Evolutionary conservation across 2,329 filamentous ascomycete species (phyloP).

Genomic region (Hypoxylon sp.): DNA sequence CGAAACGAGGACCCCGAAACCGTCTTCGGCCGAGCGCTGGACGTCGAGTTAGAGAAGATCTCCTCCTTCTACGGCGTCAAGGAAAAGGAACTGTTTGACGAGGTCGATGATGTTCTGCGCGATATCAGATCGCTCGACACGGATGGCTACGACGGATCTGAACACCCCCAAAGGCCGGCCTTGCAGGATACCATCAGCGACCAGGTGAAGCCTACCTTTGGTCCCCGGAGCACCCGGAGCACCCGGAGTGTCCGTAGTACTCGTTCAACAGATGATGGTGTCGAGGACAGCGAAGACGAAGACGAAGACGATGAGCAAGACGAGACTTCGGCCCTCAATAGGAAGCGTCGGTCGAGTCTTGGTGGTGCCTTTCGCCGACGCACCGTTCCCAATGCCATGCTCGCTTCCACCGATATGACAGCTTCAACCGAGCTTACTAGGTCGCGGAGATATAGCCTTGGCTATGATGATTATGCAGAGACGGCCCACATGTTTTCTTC

Average conservation of each 20-base stretch:
- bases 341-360: constrained; percentile 58
- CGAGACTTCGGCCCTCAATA: constrained; percentile 68
- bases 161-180: constrained; percentile 48
- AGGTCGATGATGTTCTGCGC: constrained; percentile 80
- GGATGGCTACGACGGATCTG: constrained; percentile 63
- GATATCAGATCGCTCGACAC: constrained; percentile 79
- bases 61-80: constrained; percentile 91
- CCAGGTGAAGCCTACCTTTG: constrained; percentile 57
- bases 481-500: constrained; percentile 76
- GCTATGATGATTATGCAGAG: constrained; percentile 84
- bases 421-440: constrained; percentile 72
- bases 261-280: constrained; percentile 68
- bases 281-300: constrained; percentile 68
- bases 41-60: constrained; percentile 94
- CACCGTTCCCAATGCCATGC: constrained; percentile 55
- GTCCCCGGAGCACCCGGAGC: constrained; percentile 43
- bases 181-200: constrained; percentile 49
- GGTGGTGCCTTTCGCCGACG: constrained; percentile 54
- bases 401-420: constrained; percentile 67
- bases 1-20: constrained; percentile 80
- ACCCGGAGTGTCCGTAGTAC: constrained; percentile 59
- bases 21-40: constrained; percentile 84
- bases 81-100: constrained; percentile 86
- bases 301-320: constrained; percentile 54
- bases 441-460: constrained; percentile 73